A percentile compares a stretch with the other conserved stretches of the same genome.
These are phyloP conservation scores for Scedosporium dehoogii DNA, from an alignment of 2,329 filamentous ascomycete genomes.

Conservation along the genomic window DNA sequence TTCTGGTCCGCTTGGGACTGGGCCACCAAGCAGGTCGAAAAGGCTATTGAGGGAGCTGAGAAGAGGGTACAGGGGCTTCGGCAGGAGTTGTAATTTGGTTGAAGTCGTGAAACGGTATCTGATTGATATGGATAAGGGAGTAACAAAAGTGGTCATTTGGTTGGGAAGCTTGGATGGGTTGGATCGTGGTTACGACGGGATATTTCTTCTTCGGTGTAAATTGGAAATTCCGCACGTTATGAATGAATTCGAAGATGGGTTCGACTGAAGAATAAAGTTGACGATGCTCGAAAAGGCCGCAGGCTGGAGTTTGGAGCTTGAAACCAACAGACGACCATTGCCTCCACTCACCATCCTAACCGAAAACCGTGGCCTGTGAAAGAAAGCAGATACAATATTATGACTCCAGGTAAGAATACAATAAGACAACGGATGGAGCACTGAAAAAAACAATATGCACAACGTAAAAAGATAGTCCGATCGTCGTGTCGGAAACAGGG, in stretches of 20 bases:
- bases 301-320: too few relatives aligned
- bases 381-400: not conserved
- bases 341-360: not conserved
- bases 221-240: not conserved
- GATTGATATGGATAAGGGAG: not conserved
- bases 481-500: not conserved
- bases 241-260: not conserved
- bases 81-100: not conserved
- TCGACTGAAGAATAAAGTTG: not conserved
- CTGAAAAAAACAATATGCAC: not conserved
- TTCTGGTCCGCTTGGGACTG: conserved; percentile 39
- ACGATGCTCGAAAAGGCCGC: not conserved
- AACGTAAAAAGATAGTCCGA: not conserved
- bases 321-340: too few relatives aligned
- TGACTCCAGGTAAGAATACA: not conserved
- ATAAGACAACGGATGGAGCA: not conserved
- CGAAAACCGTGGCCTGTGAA: not conserved
- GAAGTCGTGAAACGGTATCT: not conserved
- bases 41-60: not conserved
- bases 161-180: not conserved
- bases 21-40: conserved; percentile 34
- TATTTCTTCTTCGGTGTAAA: not conserved
- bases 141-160: not conserved
- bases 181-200: too few relatives aligned
- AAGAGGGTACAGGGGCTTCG: not conserved